phyloP scores from a whole-genome alignment of 768 basidiomycete genomes.

The Podaxis sp. region DNA sequence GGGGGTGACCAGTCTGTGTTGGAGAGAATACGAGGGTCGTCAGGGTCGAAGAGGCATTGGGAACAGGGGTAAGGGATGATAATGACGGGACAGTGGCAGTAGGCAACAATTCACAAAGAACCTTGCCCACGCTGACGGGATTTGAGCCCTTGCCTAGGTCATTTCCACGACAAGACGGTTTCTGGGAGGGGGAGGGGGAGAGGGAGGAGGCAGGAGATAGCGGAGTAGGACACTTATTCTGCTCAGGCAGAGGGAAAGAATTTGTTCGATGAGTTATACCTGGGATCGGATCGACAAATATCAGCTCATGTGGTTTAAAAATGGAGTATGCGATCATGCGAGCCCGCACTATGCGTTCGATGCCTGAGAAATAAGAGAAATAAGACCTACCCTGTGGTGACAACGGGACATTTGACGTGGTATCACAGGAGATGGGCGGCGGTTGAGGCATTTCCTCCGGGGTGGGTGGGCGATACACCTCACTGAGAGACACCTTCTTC shows the following conservation, averaged over 20 bases:
- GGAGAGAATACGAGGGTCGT: background rate
- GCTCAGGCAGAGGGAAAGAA: background rate
- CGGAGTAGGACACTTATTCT: background rate
- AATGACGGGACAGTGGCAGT: slow-evolving; percentile 7
- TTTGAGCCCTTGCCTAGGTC: background rate
- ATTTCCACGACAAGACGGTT: background rate
- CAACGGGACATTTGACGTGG: background rate
- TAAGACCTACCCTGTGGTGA: slow-evolving; percentile 6
- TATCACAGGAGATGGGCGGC: slow-evolving; percentile 6
- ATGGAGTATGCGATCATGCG: background rate
- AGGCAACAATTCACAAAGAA: slow-evolving; percentile 12
- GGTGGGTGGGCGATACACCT: slow-evolving; percentile 16
- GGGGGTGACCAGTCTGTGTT: slow-evolving; percentile 2
- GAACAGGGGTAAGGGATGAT: slow-evolving; percentile 2
- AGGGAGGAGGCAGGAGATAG: background rate
- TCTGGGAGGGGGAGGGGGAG: background rate
- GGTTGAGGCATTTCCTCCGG: slow-evolving; percentile 13
- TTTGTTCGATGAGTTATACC: background rate
- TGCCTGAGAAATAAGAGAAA: background rate
- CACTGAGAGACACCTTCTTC: slow-evolving; percentile 8
- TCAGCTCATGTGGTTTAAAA: background rate
- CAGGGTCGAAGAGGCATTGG: slow-evolving; percentile 1
- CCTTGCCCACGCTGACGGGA: slow-evolving; percentile 18
- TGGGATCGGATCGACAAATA: background rate
- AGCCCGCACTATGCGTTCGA: background rate